Evolutionary conservation across 805 yeast genomes (phyloP).

Genomic region (Candida patagonica): DNA sequence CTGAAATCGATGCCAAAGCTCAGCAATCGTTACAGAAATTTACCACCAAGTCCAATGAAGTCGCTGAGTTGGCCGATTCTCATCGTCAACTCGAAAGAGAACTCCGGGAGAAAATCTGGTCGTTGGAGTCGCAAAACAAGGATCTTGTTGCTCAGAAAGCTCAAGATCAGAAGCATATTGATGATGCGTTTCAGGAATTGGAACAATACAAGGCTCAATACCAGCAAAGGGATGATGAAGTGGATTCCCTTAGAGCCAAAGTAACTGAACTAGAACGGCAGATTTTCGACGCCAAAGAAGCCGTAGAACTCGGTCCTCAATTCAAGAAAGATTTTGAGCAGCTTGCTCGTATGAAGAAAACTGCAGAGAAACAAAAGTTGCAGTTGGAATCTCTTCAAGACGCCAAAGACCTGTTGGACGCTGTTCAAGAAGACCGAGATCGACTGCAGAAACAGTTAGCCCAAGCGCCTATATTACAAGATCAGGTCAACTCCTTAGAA

Average conservation of each 20-base stretch:
- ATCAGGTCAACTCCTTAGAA: conserved; percentile 39
- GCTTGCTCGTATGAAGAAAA: conserved; percentile 40
- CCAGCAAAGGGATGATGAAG: too few relatives aligned
- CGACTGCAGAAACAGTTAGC: conserved; percentile 33
- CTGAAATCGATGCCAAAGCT: conserved; percentile 16
- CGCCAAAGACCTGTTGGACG: conserved; percentile 37
- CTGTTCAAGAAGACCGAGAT: conserved; percentile 47
- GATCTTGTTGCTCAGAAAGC: too few relatives aligned
- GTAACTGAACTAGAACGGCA: not conserved
- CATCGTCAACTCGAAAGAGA: too few relatives aligned
- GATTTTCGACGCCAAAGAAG: not conserved
- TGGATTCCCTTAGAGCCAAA: conserved; percentile 4
- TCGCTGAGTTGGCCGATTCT: too few relatives aligned
- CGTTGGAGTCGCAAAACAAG: too few relatives aligned
- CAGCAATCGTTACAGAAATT: not conserved
- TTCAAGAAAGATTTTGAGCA: conserved; percentile 30
- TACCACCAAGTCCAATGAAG: too few relatives aligned
- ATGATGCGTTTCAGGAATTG: too few relatives aligned
- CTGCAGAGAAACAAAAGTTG: conserved; percentile 43
- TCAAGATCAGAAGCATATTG: too few relatives aligned
- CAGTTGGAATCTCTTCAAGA: conserved; percentile 42
- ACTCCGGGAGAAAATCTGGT: too few relatives aligned
- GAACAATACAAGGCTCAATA: too few relatives aligned
- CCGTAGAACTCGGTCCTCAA: too few relatives aligned
- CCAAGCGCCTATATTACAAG: conserved; percentile 35